Evolutionary conservation across 257 asterid genomes (phyloP).

Genomic region (Fraxinus anomala): DNA sequence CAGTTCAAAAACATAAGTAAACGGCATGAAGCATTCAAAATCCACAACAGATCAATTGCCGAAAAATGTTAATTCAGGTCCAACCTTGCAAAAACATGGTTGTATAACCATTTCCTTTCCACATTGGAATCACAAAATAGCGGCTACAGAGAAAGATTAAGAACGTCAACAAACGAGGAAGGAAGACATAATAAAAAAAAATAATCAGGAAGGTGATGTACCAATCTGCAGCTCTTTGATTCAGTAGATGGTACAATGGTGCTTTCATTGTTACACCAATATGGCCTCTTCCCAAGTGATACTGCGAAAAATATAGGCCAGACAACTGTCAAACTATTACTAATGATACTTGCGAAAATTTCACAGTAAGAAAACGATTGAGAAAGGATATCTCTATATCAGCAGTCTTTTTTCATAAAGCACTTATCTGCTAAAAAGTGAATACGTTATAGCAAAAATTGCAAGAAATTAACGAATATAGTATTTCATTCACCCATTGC

Average conservation of each 20-base stretch:
- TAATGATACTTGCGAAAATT: conserved; percentile 10
- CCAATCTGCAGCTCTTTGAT: conserved; percentile 80
- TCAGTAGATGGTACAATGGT: conserved; percentile 61
- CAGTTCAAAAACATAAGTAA: conserved; percentile 11
- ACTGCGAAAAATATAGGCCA: conserved; percentile 47
- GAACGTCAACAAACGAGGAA: conserved; percentile 22
- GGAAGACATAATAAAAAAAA: conserved; percentile 4
- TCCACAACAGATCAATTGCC: conserved; percentile 5
- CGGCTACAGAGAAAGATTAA: conserved; percentile 54
- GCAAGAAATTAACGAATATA: conserved; percentile 12
- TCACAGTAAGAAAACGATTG: neutral
- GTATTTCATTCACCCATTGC: neutral
- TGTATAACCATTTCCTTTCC: conserved; percentile 94
- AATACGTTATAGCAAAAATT: neutral
- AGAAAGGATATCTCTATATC: neutral
- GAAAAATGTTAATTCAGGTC: conserved; percentile 17
- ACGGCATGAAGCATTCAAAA: neutral
- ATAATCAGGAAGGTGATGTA: conserved; percentile 29
- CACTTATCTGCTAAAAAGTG: neutral
- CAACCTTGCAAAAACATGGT: conserved; percentile 92
- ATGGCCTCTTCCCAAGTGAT: conserved; percentile 96
- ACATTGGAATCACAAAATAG: conserved; percentile 82
- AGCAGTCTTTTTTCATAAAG: conserved; percentile 13
- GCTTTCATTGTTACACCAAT: conserved; percentile 80
- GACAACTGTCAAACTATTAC: conserved; percentile 17